Base-by-base conservation (phyloP, 2,329 filamentous ascomycete species). In the Myriosclerotinia duriaeana region DNA sequence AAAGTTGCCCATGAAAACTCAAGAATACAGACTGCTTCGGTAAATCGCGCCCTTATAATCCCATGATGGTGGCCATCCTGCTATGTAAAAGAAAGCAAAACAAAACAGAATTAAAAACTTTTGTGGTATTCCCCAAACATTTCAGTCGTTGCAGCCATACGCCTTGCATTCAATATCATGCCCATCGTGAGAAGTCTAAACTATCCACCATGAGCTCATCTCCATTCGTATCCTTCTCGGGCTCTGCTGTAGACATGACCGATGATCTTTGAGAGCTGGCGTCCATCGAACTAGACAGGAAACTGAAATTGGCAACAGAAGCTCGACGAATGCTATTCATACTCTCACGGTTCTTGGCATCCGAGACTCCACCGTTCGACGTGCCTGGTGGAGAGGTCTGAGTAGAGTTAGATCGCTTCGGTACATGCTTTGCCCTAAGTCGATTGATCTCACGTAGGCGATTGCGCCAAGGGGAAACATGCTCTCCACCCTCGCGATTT, bases 391-490 rank as follows among this genome's bases (percentile, higher is more conserved):
- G 73, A 26, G 74, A 75, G 3, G 67, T 70, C 53, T 70, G 65
- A 38, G 71, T 72, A 15, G 82, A 77, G 30, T 52, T 66, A 44
- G 67, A 40, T 22, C 67, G 58, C 70, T 83, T 86, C 11, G 80
- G 79, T 2, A 79, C 81, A 71, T 89, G 84, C 67, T 84, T 86
- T 67, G 96, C 91, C 38, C 93, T 87, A 60, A 99, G 83, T 54
- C 87, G 85, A 76, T 90, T 89, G 76, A 99, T 96, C 76, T 94
- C 91, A 59, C 90, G 87, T 15, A 98, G 84, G 59, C 95, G 88
- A 72, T 89, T 91, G 67, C 92, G 88, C 95, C 95, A 98, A 11
- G 92, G 91, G 14, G 92, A 95, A 40, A 95, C 84, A 74, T 96
- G 89, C 76, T 96, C 93, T 66, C 90, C 90, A 7, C 89, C 89